These are phyloP conservation scores for Trifolium fragiferum DNA, from an alignment of 306 rosid genomes.

Conservation along the genomic window DNA sequence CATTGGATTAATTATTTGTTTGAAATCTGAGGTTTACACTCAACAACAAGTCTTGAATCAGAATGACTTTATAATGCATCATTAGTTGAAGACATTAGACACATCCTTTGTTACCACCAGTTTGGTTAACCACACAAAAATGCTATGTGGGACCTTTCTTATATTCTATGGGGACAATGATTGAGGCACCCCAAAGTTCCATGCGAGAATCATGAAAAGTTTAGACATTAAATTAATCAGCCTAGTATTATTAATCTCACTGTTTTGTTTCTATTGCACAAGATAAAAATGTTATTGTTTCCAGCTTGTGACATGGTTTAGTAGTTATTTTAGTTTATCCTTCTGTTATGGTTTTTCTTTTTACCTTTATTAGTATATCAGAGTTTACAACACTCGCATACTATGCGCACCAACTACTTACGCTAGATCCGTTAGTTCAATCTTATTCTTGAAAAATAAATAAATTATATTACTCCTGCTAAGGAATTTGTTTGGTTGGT, in stretches of 20 bases:
- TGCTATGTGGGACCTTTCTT: constrained; percentile 42
- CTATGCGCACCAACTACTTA: background rate
- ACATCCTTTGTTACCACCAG: constrained; percentile 36
- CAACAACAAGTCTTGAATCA: constrained; percentile 4
- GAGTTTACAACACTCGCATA: background rate
- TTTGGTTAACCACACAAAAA: constrained; percentile 24
- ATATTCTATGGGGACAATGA: constrained; percentile 21
- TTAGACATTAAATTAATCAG: constrained; percentile 38
- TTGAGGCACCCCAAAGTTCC: constrained; percentile 32
- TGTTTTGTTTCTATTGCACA: constrained; percentile 42
- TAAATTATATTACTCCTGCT: background rate
- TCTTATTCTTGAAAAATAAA: background rate
- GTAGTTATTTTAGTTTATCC: constrained; percentile 21
- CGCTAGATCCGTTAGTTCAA: background rate
- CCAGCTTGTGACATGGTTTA: constrained; percentile 46
- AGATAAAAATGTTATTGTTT: constrained; percentile 43
- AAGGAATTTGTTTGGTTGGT: constrained; percentile 20
- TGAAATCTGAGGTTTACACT: constrained; percentile 30
- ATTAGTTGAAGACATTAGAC: constrained; percentile 32
- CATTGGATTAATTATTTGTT: background rate
- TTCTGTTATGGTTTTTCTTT: background rate
- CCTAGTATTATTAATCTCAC: constrained; percentile 26
- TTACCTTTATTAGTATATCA: background rate
- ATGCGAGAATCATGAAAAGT: constrained; percentile 37
- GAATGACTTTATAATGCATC: constrained; percentile 14